phyloP scores from a whole-genome alignment of 257 asterid genomes.

The Knoxia roxburghii region DNA sequence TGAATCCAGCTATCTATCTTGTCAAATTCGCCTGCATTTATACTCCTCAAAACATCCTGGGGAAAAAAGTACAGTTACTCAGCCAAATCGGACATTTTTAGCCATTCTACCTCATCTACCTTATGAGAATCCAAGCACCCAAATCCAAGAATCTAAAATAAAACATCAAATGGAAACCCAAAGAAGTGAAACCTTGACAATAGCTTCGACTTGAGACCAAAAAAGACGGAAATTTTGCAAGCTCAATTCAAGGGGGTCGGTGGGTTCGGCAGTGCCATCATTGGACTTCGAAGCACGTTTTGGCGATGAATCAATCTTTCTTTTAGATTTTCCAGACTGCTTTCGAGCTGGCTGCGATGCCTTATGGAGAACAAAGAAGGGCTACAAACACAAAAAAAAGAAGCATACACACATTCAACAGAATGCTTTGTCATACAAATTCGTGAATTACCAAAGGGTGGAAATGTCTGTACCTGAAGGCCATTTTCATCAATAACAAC shows the following conservation, averaged over 20 bases:
- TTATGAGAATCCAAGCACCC: background rate
- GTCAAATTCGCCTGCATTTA: slow-evolving; percentile 55
- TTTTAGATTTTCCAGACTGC: slow-evolving; percentile 41
- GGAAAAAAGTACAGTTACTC: slow-evolving; percentile 4
- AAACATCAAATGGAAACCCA: background rate
- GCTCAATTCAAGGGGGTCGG: slow-evolving; percentile 17
- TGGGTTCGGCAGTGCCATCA: slow-evolving; percentile 20
- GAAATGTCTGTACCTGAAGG: slow-evolving; percentile 11
- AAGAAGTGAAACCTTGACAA: slow-evolving; percentile 41
- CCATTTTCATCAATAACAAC: slow-evolving; percentile 7
- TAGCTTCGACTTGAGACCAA: slow-evolving; percentile 63
- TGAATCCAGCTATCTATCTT: slow-evolving; percentile 62
- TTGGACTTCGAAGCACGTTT: slow-evolving; percentile 16
- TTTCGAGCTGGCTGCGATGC: slow-evolving; percentile 45
- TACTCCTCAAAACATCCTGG: slow-evolving; percentile 67
- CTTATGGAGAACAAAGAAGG: slow-evolving; percentile 77
- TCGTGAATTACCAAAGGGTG: background rate
- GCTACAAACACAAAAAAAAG: too few species aligned
- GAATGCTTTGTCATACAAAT: background rate
- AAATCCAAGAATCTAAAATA: background rate
- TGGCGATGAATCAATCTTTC: slow-evolving; percentile 49
- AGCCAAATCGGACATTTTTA: background rate
- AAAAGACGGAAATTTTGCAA: slow-evolving; percentile 47
- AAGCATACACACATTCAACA: background rate
- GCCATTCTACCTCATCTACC: background rate